These are phyloP conservation scores for Populus trichocarpa DNA, from an alignment of 441 rosid genomes.

Conservation along the genomic window DNA sequence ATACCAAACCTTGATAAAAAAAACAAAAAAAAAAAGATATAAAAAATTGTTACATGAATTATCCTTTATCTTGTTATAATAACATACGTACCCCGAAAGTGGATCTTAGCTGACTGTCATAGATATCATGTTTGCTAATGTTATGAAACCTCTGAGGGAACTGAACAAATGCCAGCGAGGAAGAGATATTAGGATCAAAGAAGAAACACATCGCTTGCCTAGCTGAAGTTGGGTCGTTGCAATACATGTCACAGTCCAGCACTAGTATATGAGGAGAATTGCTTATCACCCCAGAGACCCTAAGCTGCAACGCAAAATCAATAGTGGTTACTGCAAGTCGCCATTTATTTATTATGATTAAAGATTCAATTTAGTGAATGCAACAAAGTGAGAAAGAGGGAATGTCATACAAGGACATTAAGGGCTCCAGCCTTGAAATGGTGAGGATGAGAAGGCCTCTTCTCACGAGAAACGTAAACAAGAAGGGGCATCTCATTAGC, in stretches of 20 bases:
- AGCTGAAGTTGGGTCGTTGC: slow-evolving; percentile 40
- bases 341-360: not conserved
- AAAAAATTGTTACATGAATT: too few relatives aligned
- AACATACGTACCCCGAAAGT: slow-evolving; percentile 19
- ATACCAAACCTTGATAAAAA: not conserved
- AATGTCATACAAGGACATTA: slow-evolving; percentile 35
- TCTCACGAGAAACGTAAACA: slow-evolving; percentile 47
- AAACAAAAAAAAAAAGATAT: too few relatives aligned
- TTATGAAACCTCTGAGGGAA: slow-evolving; percentile 46
- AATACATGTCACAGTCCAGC: slow-evolving; percentile 46
- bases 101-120: slow-evolving; percentile 20
- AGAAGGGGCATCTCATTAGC: slow-evolving; percentile 30
- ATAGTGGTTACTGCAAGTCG: too few relatives aligned
- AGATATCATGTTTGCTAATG: slow-evolving; percentile 39
- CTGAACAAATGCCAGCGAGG: slow-evolving; percentile 31
- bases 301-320: slow-evolving; percentile 25
- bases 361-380: not conserved
- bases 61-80: too few relatives aligned
- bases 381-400: not conserved
- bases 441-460: slow-evolving; percentile 35
- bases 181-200: slow-evolving; percentile 27
- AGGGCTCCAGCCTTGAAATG: slow-evolving; percentile 55
- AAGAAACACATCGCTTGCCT: slow-evolving; percentile 46
- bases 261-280: slow-evolving; percentile 37
- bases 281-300: slow-evolving; percentile 38